These are phyloP conservation scores for Pleurotus pulmonarius DNA, from an alignment of 768 basidiomycete species.

Conservation along the genomic window DNA sequence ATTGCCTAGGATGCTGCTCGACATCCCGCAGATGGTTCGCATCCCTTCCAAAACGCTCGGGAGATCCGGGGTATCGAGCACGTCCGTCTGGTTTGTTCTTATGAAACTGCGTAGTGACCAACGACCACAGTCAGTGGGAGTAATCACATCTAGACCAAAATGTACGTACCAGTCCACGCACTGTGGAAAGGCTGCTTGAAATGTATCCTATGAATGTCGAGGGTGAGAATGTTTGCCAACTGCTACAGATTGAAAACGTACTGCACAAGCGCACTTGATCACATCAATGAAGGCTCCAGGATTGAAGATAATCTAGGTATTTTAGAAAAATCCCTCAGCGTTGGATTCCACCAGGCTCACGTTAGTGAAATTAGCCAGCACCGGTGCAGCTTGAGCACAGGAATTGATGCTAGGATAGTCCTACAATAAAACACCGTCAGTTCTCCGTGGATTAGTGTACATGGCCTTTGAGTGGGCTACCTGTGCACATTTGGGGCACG, in stretches of 20 bases:
- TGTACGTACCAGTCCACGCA: constrained; percentile 59
- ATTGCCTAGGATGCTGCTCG: constrained; percentile 50
- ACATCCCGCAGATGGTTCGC: constrained; percentile 46
- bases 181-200: constrained; percentile 50
- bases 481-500: constrained; percentile 55
- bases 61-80: constrained; percentile 43
- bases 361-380: constrained; percentile 52
- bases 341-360: constrained; percentile 24
- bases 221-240: constrained; percentile 19
- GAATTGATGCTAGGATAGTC: constrained; percentile 50
- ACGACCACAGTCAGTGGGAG: neutral
- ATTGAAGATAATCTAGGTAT: constrained; percentile 55
- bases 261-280: constrained; percentile 59
- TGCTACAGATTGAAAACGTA: constrained; percentile 29
- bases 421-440: constrained; percentile 16
- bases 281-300: constrained; percentile 59
- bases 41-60: constrained; percentile 47
- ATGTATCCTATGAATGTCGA: constrained; percentile 22
- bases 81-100: constrained; percentile 51
- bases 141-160: neutral
- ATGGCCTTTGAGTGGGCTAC: constrained; percentile 19
- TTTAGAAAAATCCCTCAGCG: neutral
- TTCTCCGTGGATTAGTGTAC: neutral
- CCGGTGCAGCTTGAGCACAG: constrained; percentile 55
- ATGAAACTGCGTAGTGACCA: constrained; percentile 37